Evolutionary conservation across 345 rosid species (phyloP).

Genomic region (Lepidium aucheri): DNA sequence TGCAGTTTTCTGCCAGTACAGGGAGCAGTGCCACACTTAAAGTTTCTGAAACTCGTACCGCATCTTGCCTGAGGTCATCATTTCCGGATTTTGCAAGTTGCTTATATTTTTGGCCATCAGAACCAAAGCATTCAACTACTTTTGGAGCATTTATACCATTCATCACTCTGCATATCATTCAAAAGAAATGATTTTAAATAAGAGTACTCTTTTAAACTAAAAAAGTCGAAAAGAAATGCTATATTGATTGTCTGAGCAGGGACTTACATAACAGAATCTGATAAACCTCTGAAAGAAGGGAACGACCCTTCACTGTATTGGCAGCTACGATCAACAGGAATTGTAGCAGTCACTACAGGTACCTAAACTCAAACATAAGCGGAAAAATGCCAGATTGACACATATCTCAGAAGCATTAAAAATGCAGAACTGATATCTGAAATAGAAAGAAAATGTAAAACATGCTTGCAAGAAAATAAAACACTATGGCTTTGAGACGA

Average conservation of each 20-base stretch:
- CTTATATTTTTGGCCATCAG: constrained; percentile 82
- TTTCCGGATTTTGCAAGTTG: constrained; percentile 97
- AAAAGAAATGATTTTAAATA: constrained; percentile 9
- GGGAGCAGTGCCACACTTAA: not conserved
- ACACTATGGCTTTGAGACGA: no score
- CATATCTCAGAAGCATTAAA: not conserved
- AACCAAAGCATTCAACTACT: constrained; percentile 87
- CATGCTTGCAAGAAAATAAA: not conserved
- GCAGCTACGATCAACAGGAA: constrained; percentile 73
- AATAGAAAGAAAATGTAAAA: not conserved
- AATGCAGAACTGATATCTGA: not conserved
- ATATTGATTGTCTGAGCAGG: constrained; percentile 4
- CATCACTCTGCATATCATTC: constrained; percentile 62
- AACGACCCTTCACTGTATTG: constrained; percentile 75
- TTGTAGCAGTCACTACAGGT: constrained; percentile 84
- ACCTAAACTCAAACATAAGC: constrained; percentile 43
- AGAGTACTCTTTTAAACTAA: constrained; percentile 5
- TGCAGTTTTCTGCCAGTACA: not conserved
- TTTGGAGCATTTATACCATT: constrained; percentile 97
- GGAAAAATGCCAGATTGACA: constrained; percentile 7
- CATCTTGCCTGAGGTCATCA: constrained; percentile 99
- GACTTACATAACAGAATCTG: constrained; percentile 64
- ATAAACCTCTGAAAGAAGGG: constrained; percentile 76
- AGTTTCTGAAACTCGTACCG: constrained; percentile 46
- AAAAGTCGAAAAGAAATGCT: not conserved